A percentile compares a stretch with the other conserved stretches of the same genome.
phyloP scores from a whole-genome alignment of 495 filamentous ascomycete species.

The Hyaloscypha finlandica region DNA sequence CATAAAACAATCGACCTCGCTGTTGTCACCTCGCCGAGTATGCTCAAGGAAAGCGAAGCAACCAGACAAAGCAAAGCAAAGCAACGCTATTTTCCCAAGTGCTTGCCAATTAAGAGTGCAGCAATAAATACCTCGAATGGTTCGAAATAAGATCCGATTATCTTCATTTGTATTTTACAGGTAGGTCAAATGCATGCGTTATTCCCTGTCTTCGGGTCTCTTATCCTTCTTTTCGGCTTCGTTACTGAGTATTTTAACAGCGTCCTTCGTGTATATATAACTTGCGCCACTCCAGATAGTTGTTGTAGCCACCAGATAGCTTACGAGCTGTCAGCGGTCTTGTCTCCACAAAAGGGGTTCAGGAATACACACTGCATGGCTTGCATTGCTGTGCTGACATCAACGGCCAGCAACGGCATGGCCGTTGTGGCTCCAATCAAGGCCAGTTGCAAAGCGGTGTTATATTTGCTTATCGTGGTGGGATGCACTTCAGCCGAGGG shows the following conservation, averaged over 20 bases:
- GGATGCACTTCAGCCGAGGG: constrained; percentile 92
- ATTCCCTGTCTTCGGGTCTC: background rate
- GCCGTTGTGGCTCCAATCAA: constrained; percentile 78
- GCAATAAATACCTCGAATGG: background rate
- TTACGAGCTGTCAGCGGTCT: constrained; percentile 31
- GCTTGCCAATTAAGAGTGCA: background rate
- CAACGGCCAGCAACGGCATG: constrained; percentile 63
- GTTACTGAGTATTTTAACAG: constrained; percentile 74
- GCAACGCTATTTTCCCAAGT: background rate
- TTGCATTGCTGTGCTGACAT: constrained; percentile 58
- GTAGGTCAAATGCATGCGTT: background rate
- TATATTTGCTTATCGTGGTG: constrained; percentile 87
- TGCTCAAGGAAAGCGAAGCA: background rate
- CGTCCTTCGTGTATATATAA: constrained; percentile 79
- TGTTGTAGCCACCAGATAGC: constrained; percentile 75
- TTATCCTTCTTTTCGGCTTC: constrained; percentile 12
- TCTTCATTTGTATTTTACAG: background rate
- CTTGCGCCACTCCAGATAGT: constrained; percentile 84
- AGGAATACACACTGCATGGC: constrained; percentile 68
- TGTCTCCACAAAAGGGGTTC: constrained; percentile 2
- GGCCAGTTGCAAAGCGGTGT: constrained; percentile 78
- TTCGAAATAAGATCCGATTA: background rate
- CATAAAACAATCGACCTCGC: too few species aligned
- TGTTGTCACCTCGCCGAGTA: too few species aligned
- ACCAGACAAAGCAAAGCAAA: background rate